A percentile compares a stretch with the other conserved stretches of the same genome.
Evolutionary conservation across 495 filamentous ascomycete species (phyloP).

Genomic region (Delitschia confertaspora): DNA sequence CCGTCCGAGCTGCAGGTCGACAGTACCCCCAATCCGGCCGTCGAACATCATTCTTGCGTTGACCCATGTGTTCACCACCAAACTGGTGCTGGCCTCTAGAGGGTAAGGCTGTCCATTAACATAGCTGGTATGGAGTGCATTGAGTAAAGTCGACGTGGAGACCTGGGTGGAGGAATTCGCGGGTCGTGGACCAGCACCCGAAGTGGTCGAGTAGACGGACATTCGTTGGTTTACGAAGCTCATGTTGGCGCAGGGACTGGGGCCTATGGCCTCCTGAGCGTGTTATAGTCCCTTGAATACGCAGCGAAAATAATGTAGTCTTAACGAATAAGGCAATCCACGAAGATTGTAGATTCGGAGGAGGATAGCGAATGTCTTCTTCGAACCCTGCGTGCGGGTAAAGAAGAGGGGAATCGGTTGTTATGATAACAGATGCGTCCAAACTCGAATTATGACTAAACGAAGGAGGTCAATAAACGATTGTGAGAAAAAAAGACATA

Average conservation of each 20-base stretch:
- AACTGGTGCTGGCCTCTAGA: slow-evolving; percentile 81
- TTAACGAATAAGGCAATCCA: slow-evolving; percentile 10
- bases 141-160: slow-evolving; percentile 85
- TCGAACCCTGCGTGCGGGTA: too few species aligned
- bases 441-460: too few species aligned
- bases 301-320: slow-evolving; percentile 20
- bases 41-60: slow-evolving; percentile 62
- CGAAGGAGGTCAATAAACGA: slow-evolving; percentile 25
- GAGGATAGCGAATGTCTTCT: too few species aligned
- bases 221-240: slow-evolving; percentile 50
- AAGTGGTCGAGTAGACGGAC: slow-evolving; percentile 76
- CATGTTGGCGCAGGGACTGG: slow-evolving; percentile 39
- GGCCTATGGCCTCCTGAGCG: slow-evolving; percentile 13
- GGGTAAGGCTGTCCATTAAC: slow-evolving; percentile 68
- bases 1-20: slow-evolving; percentile 69
- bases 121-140: slow-evolving; percentile 83
- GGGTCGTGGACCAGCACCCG: slow-evolving; percentile 52
- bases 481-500: slow-evolving; percentile 12
- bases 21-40: slow-evolving; percentile 61
- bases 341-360: neutral
- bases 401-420: too few species aligned
- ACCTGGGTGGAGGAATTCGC: slow-evolving; percentile 56
- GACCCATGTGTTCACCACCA: slow-evolving; percentile 93
- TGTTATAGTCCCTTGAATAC: slow-evolving; percentile 6
- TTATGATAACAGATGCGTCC: too few species aligned